A percentile compares a stretch with the other conserved stretches of the same genome.
Conservation (phyloP, 495 filamentous ascomycete genomes). For the Aspergillus conjunctus region DNA sequence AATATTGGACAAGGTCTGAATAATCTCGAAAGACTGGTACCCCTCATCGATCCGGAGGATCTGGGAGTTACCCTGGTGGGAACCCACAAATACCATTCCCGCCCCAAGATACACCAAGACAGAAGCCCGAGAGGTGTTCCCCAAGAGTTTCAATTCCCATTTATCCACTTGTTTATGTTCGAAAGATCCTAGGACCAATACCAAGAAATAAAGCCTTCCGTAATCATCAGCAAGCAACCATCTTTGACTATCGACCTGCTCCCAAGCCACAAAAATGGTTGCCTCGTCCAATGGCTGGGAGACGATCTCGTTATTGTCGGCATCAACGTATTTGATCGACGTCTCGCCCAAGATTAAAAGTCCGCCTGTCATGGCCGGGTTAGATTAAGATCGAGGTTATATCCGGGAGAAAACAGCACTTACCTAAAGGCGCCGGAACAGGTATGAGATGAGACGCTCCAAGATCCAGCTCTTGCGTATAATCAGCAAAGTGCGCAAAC, state of each 20-base stretch:
- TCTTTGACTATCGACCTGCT: conserved; percentile 72
- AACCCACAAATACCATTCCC: conserved; percentile 80
- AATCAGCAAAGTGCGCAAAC: conserved; percentile 51
- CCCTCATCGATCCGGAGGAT: conserved; percentile 63
- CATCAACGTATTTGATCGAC: conserved; percentile 78
- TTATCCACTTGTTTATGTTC: conserved; percentile 59
- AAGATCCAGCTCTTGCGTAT: conserved; percentile 64
- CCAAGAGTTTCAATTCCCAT: conserved; percentile 69
- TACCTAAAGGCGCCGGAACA: conserved; percentile 63
- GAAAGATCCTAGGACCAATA: conserved; percentile 64
- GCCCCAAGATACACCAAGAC: conserved; percentile 77
- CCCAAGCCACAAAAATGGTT: conserved; percentile 87
- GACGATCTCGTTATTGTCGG: conserved; percentile 62
- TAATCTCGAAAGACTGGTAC: conserved; percentile 53
- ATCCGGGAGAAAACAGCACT: conserved; percentile 21
- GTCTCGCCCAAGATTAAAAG: conserved; percentile 86
- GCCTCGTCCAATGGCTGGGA: conserved; percentile 66
- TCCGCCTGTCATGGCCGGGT: conserved; percentile 52
- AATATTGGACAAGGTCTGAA: conserved; percentile 82
- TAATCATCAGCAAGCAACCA: conserved; percentile 92
- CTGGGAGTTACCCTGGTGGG: conserved; percentile 91
- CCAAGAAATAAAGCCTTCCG: conserved; percentile 76
- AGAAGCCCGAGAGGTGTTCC: conserved; percentile 71
- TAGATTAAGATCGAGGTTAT: conserved; percentile 14
- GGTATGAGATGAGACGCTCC: conserved; percentile 85